A percentile compares a stretch with the other conserved stretches of the same genome.
phyloP scores from a whole-genome alignment of 2,329 filamentous ascomycete species.

The Lachnellula arida region DNA sequence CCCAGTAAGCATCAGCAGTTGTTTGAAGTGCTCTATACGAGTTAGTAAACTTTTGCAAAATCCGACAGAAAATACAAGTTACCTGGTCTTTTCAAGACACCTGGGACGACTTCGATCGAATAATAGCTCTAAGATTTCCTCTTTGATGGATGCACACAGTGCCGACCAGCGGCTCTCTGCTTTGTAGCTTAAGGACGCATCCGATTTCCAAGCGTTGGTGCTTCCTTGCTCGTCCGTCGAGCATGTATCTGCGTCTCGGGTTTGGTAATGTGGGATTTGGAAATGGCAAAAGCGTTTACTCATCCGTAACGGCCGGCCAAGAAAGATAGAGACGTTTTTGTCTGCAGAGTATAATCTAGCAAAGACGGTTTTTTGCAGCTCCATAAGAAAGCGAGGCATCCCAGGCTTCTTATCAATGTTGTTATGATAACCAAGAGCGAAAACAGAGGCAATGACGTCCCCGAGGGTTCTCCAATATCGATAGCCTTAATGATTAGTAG shows the following conservation, averaged over 20 bases:
- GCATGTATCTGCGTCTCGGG: not conserved
- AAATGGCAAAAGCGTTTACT: slow-evolving; percentile 39
- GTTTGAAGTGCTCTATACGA: not conserved
- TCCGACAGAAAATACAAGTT: not conserved
- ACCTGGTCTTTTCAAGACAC: not conserved
- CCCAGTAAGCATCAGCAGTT: not conserved
- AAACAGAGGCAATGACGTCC: not conserved
- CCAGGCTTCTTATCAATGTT: not conserved
- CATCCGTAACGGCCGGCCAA: slow-evolving; percentile 45
- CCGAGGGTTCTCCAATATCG: not conserved
- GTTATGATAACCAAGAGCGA: not conserved
- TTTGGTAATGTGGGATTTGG: slow-evolving; percentile 25
- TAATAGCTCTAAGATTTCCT: not conserved
- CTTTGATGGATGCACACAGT: not conserved
- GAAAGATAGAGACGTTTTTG: slow-evolving; percentile 44
- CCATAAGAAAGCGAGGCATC: not conserved
- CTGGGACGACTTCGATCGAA: not conserved
- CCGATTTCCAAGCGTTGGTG: not conserved
- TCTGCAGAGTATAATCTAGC: slow-evolving; percentile 41
- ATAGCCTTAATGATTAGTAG: not conserved
- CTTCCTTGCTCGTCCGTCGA: not conserved
- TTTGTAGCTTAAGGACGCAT: not conserved
- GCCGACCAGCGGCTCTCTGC: not conserved
- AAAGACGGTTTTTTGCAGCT: slow-evolving; percentile 37
- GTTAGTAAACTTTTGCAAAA: not conserved